Evolutionary conservation across 2,329 filamentous ascomycete species (phyloP).

Genomic region (Aspergillus latus): DNA sequence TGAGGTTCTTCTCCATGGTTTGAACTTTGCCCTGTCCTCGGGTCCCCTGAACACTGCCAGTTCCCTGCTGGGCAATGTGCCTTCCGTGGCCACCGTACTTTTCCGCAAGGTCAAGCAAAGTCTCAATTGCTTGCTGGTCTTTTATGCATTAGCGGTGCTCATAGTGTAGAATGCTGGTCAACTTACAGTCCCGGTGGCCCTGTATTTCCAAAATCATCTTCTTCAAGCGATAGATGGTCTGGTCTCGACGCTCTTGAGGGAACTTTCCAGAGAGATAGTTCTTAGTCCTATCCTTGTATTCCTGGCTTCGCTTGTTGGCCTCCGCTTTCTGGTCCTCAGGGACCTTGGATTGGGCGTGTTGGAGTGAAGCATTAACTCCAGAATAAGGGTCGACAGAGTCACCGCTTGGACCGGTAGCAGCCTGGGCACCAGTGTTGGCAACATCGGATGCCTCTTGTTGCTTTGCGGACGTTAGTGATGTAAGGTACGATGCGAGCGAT

Average conservation of each 20-base stretch:
- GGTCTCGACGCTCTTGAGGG: constrained; percentile 87
- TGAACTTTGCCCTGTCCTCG: constrained; percentile 64
- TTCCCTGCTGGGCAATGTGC: constrained; percentile 62
- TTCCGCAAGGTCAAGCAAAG: constrained; percentile 79
- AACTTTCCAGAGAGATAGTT: constrained; percentile 84
- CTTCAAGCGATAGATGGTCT: constrained; percentile 88
- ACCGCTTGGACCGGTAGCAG: constrained; percentile 47
- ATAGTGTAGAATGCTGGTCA: neutral
- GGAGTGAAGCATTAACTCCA: constrained; percentile 37
- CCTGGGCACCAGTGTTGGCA: constrained; percentile 53
- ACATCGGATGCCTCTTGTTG: constrained; percentile 56
- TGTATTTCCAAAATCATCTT: constrained; percentile 98
- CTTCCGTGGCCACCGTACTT: constrained; percentile 76
- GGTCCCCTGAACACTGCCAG: constrained; percentile 70
- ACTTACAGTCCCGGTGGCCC: constrained; percentile 81
- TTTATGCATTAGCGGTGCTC: constrained; percentile 12
- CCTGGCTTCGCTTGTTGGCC: constrained; percentile 39
- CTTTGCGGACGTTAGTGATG: constrained; percentile 25
- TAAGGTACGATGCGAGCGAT: neutral
- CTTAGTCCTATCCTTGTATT: constrained; percentile 50
- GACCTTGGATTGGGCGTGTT: constrained; percentile 53
- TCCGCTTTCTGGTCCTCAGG: constrained; percentile 67
- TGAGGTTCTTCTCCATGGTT: constrained; percentile 75
- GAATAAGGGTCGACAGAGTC: constrained; percentile 54
- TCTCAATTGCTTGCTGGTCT: constrained; percentile 86